Base-by-base conservation (phyloP, 2,329 filamentous ascomycete genomes). In the Lasiodiplodia citricola region DNA sequence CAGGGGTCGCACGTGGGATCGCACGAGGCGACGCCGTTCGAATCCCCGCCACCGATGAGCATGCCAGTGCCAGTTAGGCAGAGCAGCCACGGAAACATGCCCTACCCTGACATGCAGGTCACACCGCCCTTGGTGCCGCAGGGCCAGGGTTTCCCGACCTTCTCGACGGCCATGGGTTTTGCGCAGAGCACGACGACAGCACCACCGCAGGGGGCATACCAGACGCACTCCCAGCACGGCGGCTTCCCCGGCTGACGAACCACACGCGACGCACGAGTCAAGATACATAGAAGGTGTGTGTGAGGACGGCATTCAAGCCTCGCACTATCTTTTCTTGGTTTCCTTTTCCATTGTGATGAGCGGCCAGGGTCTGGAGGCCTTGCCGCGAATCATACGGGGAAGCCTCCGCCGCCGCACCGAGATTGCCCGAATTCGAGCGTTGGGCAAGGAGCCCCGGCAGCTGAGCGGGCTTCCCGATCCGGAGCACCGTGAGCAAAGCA, bases 51-150 rank as follows among this genome's bases (percentile, higher is more conserved):
- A 11, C 67, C 67, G 18, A 68, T 68, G 50, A 68, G 57, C 47
- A 68, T 68, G 37, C 67, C 67, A 6, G 58, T 68, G 50, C 67
- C 67, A 38, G 67, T 68, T 25, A 60, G 67, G 25, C 67, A 68
- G 38, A 64, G 31, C 57, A 68, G 67, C 58, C 67, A 68, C 28
- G 55, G 50, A 37, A 64, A 31, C 57, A 68, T 68, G 58, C 67
- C 67, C 23, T 68, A 68, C 58, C 67, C 67, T 35, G 67, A 68
- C 51, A 68, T 68, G 67, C 67, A 68, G 28, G 67, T 68, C 57
- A 64, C 67, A 54, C 67, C 67, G 67, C 67, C 67, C 14, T 54
- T 68, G 38, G 67, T 68, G 37, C 57, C 67, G 37, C 57, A 68
- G 51, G 50, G 14, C n/a, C 67, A 54, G 31, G 67, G 51, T 21